Evolutionary conservation across 345 rosid genomes (phyloP).

Genomic region (Sisymbrium irio): DNA sequence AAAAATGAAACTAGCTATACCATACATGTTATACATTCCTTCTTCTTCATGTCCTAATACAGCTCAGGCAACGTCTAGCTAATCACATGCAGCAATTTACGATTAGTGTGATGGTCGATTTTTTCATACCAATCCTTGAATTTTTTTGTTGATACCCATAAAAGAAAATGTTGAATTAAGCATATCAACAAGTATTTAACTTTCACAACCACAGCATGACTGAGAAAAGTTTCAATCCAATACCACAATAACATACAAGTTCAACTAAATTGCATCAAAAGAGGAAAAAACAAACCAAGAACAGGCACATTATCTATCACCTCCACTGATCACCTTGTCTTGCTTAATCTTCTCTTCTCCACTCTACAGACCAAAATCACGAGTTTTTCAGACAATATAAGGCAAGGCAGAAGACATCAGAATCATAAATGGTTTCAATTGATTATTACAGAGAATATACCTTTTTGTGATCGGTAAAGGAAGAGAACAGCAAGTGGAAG

Average conservation of each 20-base stretch:
- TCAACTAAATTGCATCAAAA: not conserved
- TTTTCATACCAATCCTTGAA: too few species aligned
- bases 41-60: too few species aligned
- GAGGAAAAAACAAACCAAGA: too few species aligned
- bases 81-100: too few species aligned
- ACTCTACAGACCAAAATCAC: slow-evolving; percentile 38
- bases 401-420: not conserved
- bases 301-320: slow-evolving; percentile 46
- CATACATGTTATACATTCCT: too few species aligned
- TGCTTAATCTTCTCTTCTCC: slow-evolving; percentile 76
- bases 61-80: too few species aligned
- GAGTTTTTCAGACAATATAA: not conserved
- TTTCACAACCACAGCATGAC: not conserved
- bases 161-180: too few species aligned
- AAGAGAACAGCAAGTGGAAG: slow-evolving; percentile 91
- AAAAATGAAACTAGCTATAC: too few species aligned
- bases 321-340: slow-evolving; percentile 51
- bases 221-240: not conserved
- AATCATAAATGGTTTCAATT: not conserved
- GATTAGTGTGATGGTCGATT: too few species aligned
- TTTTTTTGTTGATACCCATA: too few species aligned
- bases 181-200: too few species aligned
- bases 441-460: slow-evolving; percentile 29
- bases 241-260: not conserved
- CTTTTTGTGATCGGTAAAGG: slow-evolving; percentile 84